Conservation (phyloP, 768 basidiomycete species). For the Termitomyces sp. region DNA sequence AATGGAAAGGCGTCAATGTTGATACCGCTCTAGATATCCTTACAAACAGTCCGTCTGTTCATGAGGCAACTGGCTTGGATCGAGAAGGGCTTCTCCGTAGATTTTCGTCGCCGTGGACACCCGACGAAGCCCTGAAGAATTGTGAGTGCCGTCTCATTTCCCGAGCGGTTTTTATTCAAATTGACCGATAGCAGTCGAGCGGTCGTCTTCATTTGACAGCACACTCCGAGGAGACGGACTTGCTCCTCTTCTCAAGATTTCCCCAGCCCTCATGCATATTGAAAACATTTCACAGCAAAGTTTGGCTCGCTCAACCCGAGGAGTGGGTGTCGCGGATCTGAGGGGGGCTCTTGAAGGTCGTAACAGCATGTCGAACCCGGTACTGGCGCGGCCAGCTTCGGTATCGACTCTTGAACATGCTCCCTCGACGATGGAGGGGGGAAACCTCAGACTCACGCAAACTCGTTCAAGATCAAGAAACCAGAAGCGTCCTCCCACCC, state of each 20-base stretch:
- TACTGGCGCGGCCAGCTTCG: slow-evolving; percentile 65
- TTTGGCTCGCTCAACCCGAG: slow-evolving; percentile 72
- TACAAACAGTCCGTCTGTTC: slow-evolving; percentile 50
- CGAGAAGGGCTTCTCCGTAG: slow-evolving; percentile 51
- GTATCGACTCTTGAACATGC: slow-evolving; percentile 75
- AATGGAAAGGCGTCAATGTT: slow-evolving; percentile 48
- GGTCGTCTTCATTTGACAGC: slow-evolving; percentile 49
- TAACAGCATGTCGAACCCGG: slow-evolving; percentile 78
- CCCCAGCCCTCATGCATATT: slow-evolving; percentile 86
- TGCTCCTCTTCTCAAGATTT: slow-evolving; percentile 75
- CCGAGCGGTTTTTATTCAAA: slow-evolving; percentile 2
- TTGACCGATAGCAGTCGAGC: slow-evolving; percentile 50
- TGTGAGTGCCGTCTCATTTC: slow-evolving; percentile 49
- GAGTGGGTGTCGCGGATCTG: slow-evolving; percentile 85
- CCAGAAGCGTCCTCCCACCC: slow-evolving; percentile 48
- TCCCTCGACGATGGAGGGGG: slow-evolving; percentile 46
- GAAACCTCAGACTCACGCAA: slow-evolving; percentile 42
- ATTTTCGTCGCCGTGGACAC: slow-evolving; percentile 65
- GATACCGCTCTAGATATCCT: slow-evolving; percentile 58
- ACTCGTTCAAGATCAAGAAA: slow-evolving; percentile 52
- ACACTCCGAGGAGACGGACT: slow-evolving; percentile 63
- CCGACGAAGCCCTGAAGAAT: slow-evolving; percentile 69
- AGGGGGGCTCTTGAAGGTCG: slow-evolving; percentile 88
- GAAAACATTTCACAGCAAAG: slow-evolving; percentile 89
- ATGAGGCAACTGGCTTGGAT: slow-evolving; percentile 65